Percentiles rank a stretch among this genome's conserved stretches.
These are phyloP conservation scores for Hevea brasiliensis DNA, from an alignment of 345 rosid genomes.

Conservation along the genomic window DNA sequence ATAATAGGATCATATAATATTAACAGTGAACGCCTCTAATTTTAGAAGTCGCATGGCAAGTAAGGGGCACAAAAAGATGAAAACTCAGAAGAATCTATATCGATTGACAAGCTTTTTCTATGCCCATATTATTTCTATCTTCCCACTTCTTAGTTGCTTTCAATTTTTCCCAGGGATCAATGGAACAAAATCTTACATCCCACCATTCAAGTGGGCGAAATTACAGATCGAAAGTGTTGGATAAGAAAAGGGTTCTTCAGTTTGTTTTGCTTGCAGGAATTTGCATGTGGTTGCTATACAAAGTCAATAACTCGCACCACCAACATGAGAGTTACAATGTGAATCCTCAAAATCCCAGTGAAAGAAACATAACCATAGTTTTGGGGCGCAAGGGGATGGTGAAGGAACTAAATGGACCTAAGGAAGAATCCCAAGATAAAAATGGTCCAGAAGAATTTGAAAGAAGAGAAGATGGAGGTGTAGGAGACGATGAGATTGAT, in stretches of 20 bases:
- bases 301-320: not conserved
- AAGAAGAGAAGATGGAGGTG: not conserved
- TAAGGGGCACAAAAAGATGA: too few relatives aligned
- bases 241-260: slow-evolving; percentile 1
- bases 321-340: not conserved
- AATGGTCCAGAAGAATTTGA: not conserved
- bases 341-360: not conserved
- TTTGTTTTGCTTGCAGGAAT: not conserved
- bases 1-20: not conserved
- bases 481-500: slow-evolving; percentile 5
- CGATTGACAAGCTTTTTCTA: too few relatives aligned
- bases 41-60: too few relatives aligned
- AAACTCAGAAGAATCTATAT: too few relatives aligned
- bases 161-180: slow-evolving; percentile 3
- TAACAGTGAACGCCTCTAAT: too few relatives aligned
- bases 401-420: not conserved
- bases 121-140: too few relatives aligned
- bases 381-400: slow-evolving; percentile 5
- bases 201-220: not conserved
- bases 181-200: slow-evolving; percentile 2
- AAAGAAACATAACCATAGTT: not conserved
- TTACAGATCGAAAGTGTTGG: not conserved
- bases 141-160: too few relatives aligned
- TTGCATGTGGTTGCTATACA: slow-evolving; percentile 6
- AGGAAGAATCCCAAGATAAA: not conserved